Evolutionary conservation across 2,329 filamentous ascomycete genomes (phyloP).

Genomic region (Pseudogymnoascus sp.): DNA sequence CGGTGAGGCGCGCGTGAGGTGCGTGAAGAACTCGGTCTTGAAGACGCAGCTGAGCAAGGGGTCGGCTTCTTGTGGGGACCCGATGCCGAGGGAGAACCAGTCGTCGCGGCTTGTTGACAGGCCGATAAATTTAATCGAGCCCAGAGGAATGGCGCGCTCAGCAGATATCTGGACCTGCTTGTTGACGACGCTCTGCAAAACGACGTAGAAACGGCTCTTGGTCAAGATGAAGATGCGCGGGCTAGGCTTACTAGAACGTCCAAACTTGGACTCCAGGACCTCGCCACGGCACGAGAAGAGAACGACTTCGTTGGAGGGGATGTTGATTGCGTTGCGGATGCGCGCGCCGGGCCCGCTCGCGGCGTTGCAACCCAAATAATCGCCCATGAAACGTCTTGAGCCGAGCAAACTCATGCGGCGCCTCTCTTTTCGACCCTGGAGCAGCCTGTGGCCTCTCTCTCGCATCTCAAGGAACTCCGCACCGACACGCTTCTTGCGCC

Average conservation of each 20-base stretch:
- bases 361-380: conserved; percentile 86
- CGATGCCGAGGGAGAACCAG: conserved; percentile 89
- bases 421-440: conserved; percentile 82
- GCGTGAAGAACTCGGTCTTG: conserved; percentile 96
- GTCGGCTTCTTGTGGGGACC: conserved; percentile 85
- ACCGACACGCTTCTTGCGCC: conserved; percentile 86
- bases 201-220: conserved; percentile 77
- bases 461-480: conserved; percentile 82
- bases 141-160: conserved; percentile 74
- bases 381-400: conserved; percentile 84
- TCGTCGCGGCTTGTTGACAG: conserved; percentile 79
- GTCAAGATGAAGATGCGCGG: conserved; percentile 80
- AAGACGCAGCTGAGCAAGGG: conserved; percentile 89
- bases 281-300: conserved; percentile 91
- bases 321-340: conserved; percentile 64
- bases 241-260: conserved; percentile 87
- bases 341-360: conserved; percentile 70
- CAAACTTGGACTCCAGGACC: conserved; percentile 86
- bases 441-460: conserved; percentile 75
- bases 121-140: conserved; percentile 81
- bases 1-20: conserved; percentile 72
- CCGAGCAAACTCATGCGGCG: conserved; percentile 85
- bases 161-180: conserved; percentile 72
- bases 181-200: conserved; percentile 76
- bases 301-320: conserved; percentile 64